These are phyloP conservation scores for Citeromyces nyonsensis DNA, from an alignment of 805 yeast genomes.

Conservation along the genomic window DNA sequence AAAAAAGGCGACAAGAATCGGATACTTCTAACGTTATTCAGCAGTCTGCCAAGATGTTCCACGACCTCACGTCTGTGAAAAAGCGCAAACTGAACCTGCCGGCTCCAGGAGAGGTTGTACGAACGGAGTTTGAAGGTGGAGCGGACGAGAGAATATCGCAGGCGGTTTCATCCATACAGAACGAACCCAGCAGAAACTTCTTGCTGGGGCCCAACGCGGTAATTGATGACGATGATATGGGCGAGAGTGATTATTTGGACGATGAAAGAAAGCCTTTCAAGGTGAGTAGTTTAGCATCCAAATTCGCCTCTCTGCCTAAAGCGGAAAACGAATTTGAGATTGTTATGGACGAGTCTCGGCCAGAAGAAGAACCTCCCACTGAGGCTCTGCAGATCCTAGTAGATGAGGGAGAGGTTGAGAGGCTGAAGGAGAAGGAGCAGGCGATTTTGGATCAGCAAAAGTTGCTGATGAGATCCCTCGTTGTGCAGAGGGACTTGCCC, in stretches of 20 bases:
- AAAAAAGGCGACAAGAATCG: slow-evolving; percentile 6
- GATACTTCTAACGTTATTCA: slow-evolving; percentile 7
- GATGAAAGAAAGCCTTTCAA: slow-evolving; percentile 5
- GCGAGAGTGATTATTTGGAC: neutral
- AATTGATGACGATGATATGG: slow-evolving; percentile 1
- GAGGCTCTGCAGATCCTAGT: too few relatives aligned
- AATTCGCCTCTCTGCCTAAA: slow-evolving; percentile 6
- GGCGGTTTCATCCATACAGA: slow-evolving; percentile 18
- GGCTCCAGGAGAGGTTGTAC: slow-evolving; percentile 13
- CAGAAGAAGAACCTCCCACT: too few relatives aligned
- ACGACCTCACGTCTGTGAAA: slow-evolving; percentile 12
- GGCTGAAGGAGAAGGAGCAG: slow-evolving; percentile 3
- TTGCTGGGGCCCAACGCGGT: slow-evolving; percentile 10
- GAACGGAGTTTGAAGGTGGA: slow-evolving; percentile 5
- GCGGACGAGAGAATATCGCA: slow-evolving; percentile 18
- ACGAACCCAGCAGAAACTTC: slow-evolving; percentile 16
- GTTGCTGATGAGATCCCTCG: slow-evolving; percentile 21
- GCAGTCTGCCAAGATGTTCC: slow-evolving; percentile 8
- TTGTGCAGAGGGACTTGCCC: slow-evolving; percentile 25
- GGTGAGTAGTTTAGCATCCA: slow-evolving; percentile 8
- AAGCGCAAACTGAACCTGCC: slow-evolving; percentile 21
- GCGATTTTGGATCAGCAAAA: slow-evolving; percentile 10
- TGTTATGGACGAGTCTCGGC: slow-evolving; percentile 2
- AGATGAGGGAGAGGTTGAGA: slow-evolving; percentile 10
- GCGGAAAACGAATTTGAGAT: slow-evolving; percentile 28